These are phyloP conservation scores for Monilinia polystroma DNA, from an alignment of 2,329 filamentous ascomycete species.

Conservation along the genomic window DNA sequence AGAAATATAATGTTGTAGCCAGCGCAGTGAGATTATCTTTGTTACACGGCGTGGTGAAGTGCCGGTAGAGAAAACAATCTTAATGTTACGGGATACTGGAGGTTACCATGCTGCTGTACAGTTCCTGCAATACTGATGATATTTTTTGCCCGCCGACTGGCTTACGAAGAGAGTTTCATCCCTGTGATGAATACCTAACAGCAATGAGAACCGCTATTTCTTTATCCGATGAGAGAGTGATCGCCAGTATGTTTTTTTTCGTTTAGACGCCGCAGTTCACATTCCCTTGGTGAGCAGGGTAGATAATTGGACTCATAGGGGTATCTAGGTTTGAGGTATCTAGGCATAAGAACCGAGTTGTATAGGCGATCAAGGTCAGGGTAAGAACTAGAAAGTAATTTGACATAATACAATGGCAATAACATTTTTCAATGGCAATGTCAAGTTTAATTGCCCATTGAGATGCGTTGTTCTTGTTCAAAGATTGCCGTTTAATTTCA, in stretches of 20 bases:
- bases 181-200: conserved; percentile 15
- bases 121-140: conserved; percentile 21
- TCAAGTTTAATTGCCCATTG: background rate
- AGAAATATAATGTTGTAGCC: conserved; percentile 20
- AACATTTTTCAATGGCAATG: background rate
- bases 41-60: conserved; percentile 19
- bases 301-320: background rate
- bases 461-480: conserved; percentile 14
- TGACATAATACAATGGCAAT: background rate
- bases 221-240: conserved; percentile 1
- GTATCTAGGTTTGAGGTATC: background rate
- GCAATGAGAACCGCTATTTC: conserved; percentile 4
- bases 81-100: conserved; percentile 18
- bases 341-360: background rate
- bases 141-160: conserved; percentile 9
- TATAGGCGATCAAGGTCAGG: background rate
- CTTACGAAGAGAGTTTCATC: conserved; percentile 22
- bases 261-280: conserved; percentile 10
- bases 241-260: background rate
- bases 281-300: background rate
- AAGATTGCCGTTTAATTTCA: background rate
- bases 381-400: background rate
- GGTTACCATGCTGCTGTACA: conserved; percentile 18
- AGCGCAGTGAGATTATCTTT: conserved; percentile 22
- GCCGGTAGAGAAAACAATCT: conserved; percentile 19